Evolutionary conservation across 2,329 filamentous ascomycete genomes (phyloP), one percentile per base, ranked within the genome.

Genomic region (Phoma sp.): DNA sequence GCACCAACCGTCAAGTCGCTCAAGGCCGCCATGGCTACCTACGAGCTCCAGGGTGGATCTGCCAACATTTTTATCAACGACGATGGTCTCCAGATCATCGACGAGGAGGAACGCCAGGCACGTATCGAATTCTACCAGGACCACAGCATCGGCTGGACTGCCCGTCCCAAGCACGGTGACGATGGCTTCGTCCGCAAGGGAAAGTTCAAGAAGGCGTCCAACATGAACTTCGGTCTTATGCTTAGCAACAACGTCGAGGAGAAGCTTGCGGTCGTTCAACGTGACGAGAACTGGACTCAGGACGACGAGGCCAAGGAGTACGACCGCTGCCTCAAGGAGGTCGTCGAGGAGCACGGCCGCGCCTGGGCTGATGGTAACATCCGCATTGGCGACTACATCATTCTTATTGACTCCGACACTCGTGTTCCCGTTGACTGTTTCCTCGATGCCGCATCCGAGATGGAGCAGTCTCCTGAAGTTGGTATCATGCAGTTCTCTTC

Each of bases 301-400:
- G 51, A 52, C 24, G 61, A 66, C 27, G 65, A 67, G 45, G 62
- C 58, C 14, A 44, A 45, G 24, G 61, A 63, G 42, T 68, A 67
- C 51, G 62, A 66, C 7, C 47, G 52, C 24, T 63, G 60, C 32
- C 55, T 92, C 36, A 83, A 85, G 62, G 84, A 89, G 59, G 85
- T 88, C n/a, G 80, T 92, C 25, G 83, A 87, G 49, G 85, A 77
- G 52, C 73, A 90, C 57, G 86, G 87, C 33, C 83, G 87, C 25
- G 89, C 88, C 14, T 90, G 87, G 88, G 90, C 90, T 30, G 89
- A 91, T 70, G 90, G 90, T 57, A 91, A 95, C 74, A 88, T 95
- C 63, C 89, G 90, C 49, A 80, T 95, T 32, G 90, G 90, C 53
- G 90, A 93, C 75, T 92, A 91, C 72, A 89, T 92, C 57, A 77